Conservation (phyloP, 345 rosid species). For the Camelina laxa region DNA sequence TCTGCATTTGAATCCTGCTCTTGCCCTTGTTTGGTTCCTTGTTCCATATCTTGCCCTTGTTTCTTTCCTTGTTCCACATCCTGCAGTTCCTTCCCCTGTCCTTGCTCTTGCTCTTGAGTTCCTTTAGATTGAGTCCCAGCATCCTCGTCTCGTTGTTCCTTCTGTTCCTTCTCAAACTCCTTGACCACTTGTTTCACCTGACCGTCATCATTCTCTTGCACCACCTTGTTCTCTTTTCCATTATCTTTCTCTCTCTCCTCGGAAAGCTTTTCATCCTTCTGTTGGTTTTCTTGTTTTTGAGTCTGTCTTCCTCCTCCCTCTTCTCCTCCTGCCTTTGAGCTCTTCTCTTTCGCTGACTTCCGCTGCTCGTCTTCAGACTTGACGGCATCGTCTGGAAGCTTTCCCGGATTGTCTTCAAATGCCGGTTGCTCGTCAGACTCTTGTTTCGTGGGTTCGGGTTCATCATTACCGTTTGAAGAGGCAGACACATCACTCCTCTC, state of each 20-base stretch:
- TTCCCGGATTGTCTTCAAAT: conserved; percentile 81
- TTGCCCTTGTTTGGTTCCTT: conserved; percentile 42
- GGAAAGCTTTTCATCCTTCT: conserved; percentile 25
- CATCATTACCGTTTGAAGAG: conserved; percentile 20
- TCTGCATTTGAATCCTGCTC: conserved; percentile 5
- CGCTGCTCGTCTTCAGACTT: conserved; percentile 55
- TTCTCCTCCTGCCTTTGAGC: conserved; percentile 37
- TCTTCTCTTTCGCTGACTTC: conserved; percentile 46
- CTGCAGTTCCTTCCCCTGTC: conserved; percentile 46
- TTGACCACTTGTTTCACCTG: conserved; percentile 35
- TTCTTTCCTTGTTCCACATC: conserved; percentile 49
- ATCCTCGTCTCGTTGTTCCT: conserved; percentile 58
- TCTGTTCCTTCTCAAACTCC: conserved; percentile 48
- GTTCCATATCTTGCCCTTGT: conserved; percentile 43
- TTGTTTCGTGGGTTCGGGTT: conserved; percentile 36
- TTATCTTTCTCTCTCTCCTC: conserved; percentile 30
- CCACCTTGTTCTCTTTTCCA: conserved; percentile 1
- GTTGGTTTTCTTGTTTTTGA: conserved; percentile 47
- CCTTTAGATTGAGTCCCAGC: conserved; percentile 46
- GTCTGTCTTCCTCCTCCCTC: conserved; percentile 51
- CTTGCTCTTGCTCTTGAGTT: conserved; percentile 35
- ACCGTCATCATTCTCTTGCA: conserved; percentile 33
- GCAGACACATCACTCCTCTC: conserved; percentile 39
- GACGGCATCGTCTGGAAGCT: conserved; percentile 83
- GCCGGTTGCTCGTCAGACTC: conserved; percentile 46